Conservation (phyloP, 2,329 filamentous ascomycete genomes). For the Cladobotryum mycophilum region DNA sequence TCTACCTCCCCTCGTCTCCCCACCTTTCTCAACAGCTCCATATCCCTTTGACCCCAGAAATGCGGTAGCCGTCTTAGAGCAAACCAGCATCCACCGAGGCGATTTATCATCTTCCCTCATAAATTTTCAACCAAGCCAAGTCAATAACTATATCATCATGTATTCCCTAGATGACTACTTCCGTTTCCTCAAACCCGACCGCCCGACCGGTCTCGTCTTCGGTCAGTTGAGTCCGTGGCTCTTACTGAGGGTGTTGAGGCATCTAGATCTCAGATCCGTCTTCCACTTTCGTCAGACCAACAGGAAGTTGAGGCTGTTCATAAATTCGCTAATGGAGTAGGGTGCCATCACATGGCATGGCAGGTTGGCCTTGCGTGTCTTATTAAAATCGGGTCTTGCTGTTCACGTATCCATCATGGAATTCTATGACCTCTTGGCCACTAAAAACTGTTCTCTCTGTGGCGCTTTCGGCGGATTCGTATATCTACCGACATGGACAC, state of each 20-base stretch:
- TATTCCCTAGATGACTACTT: too few species aligned
- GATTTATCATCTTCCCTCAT: too few species aligned
- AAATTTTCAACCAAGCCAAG: too few species aligned
- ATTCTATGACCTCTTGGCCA: constrained; percentile 4
- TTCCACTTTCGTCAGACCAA: constrained; percentile 9
- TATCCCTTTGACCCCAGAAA: too few species aligned
- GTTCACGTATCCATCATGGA: constrained; percentile 5
- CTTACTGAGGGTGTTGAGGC: not conserved
- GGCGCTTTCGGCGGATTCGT: constrained; percentile 10
- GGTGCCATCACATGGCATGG: constrained; percentile 2
- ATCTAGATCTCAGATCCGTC: constrained; percentile 8
- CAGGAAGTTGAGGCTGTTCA: not conserved
- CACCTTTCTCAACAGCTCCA: too few species aligned
- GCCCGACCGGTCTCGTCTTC: too few species aligned
- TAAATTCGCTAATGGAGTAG: constrained; percentile 13
- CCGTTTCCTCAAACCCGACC: too few species aligned
- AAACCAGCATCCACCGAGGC: too few species aligned
- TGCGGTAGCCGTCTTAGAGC: too few species aligned
- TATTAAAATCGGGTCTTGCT: constrained; percentile 6
- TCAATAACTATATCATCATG: too few species aligned
- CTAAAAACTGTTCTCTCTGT: constrained; percentile 8
- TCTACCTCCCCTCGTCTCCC: too few species aligned
- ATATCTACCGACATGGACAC: constrained; percentile 8
- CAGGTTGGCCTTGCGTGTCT: constrained; percentile 4
- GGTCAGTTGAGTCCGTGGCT: too few species aligned